Evolutionary conservation across 805 yeast genomes (phyloP).

Genomic region (Ogataea thermomethanolica): DNA sequence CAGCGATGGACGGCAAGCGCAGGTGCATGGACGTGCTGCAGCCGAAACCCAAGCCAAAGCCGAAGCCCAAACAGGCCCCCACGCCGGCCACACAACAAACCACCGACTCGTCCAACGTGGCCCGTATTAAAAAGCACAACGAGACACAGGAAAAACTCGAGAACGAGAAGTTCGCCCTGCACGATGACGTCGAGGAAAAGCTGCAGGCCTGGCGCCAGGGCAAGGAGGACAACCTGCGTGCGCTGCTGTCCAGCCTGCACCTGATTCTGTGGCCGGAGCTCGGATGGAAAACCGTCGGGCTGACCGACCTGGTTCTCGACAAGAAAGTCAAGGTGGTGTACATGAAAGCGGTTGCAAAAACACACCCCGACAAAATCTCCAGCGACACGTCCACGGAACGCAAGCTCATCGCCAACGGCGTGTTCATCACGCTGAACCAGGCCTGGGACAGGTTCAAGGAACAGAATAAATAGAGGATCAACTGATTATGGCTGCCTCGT

Average conservation of each 20-base stretch:
- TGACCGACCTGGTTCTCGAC: conserved; percentile 79
- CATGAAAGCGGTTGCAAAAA: conserved; percentile 73
- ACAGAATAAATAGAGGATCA: conserved; percentile 9
- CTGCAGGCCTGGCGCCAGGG: conserved; percentile 66
- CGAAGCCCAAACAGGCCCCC: conserved; percentile 27
- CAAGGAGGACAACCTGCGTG: conserved; percentile 78
- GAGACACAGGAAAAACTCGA: conserved; percentile 46
- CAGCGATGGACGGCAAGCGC: conserved; percentile 74
- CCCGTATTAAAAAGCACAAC: conserved; percentile 48
- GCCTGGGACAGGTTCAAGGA: conserved; percentile 86
- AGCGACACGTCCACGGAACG: conserved; percentile 58
- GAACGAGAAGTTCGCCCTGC: conserved; percentile 53
- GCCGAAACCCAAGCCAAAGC: conserved; percentile 44
- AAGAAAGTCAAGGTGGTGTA: conserved; percentile 84
- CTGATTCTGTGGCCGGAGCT: conserved; percentile 62
- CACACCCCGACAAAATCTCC: conserved; percentile 82
- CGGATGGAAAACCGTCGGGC: conserved; percentile 62
- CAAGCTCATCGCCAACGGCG: conserved; percentile 81
- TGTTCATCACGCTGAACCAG: conserved; percentile 75
- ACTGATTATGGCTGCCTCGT: conserved; percentile 39
- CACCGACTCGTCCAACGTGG: conserved; percentile 41
- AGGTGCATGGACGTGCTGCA: conserved; percentile 66
- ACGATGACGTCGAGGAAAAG: conserved; percentile 57
- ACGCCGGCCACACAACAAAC: conserved; percentile 20
- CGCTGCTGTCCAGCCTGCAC: conserved; percentile 67